Base-by-base conservation (phyloP, 208 protist species). In the Acanthamoeba lugdunensis region DNA sequence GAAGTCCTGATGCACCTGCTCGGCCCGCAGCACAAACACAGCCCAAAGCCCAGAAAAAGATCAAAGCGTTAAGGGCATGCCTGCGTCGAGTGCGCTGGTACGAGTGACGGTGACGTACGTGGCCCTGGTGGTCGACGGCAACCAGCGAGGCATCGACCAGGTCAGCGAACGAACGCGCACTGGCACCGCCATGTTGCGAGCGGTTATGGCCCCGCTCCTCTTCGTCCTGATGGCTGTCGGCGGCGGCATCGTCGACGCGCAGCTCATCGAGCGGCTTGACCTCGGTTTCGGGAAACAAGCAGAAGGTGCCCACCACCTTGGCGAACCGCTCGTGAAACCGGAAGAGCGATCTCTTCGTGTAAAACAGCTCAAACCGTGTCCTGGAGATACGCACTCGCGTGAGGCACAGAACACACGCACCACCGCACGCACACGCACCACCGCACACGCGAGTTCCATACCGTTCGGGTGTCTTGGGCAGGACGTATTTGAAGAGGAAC, bases 261-360 rank as follows among this genome's bases (percentile, higher is more conserved):
- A 87, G 52, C 11, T 63, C 16, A n/a, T 41, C 25, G 41, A 87
- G 52, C 18, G 79, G 79, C 79, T 63, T 91, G n/a, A 91, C 45
- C 58, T 73, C n/a, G 33, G 61, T 73, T 16, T 91, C 85, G 33
- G 85, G 63, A 33, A 91, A 75, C 28, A 91, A 58, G 61, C 1
- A 91, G 33, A 91, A 91, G 23, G 85, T 73, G 21, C 41, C 37
- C 23, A 75, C 23, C 18, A 91, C 37, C 37, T 56, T 54, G 56
- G 85, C 85, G 25, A 91, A 91, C 1, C 56, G 65, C 45, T 91
- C 85, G 30, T 91, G 52, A 30, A 91, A 91, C 45, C 79, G 79
- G 50, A 56, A 56, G 4, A 87, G 79, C 41, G 79, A 87, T 1
- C 52, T 23, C 50, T 63, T 8, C 25, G 48, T 87, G n/a, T 87